Evolutionary conservation across 257 asterid species (phyloP).

Genomic region (Solanum pinnatisectum): DNA sequence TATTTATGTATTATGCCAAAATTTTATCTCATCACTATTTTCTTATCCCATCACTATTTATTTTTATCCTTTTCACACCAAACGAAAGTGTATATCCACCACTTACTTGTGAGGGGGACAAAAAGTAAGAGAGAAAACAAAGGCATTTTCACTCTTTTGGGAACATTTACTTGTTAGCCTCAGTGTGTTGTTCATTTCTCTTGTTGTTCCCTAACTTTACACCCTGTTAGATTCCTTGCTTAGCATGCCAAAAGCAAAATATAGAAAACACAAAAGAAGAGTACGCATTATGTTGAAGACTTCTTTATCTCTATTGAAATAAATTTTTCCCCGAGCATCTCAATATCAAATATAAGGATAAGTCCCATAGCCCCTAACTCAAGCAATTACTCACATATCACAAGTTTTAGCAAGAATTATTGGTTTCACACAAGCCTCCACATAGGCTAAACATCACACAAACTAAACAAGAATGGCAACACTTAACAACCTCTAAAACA

Average conservation of each 20-base stretch:
- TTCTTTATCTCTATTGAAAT: background rate
- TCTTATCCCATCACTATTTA: too few species aligned
- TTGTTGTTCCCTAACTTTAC: background rate
- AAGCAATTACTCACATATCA: background rate
- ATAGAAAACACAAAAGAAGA: background rate
- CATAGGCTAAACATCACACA: background rate
- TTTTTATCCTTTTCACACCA: too few species aligned
- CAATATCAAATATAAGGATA: background rate
- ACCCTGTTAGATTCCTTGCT: background rate
- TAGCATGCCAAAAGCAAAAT: background rate
- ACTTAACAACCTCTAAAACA: background rate
- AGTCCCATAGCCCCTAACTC: background rate
- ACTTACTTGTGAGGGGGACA: background rate
- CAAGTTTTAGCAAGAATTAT: background rate
- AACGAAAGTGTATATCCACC: background rate
- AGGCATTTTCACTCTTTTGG: background rate
- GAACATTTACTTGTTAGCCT: background rate
- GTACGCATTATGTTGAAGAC: background rate
- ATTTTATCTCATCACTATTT: too few species aligned
- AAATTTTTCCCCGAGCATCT: background rate
- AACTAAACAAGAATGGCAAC: background rate
- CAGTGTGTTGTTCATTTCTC: background rate
- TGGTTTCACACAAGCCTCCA: background rate
- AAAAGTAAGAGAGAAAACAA: background rate
- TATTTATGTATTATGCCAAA: too few species aligned